Evolutionary conservation across 345 rosid species (phyloP).

Genomic region (Aquilaria sinensis): DNA sequence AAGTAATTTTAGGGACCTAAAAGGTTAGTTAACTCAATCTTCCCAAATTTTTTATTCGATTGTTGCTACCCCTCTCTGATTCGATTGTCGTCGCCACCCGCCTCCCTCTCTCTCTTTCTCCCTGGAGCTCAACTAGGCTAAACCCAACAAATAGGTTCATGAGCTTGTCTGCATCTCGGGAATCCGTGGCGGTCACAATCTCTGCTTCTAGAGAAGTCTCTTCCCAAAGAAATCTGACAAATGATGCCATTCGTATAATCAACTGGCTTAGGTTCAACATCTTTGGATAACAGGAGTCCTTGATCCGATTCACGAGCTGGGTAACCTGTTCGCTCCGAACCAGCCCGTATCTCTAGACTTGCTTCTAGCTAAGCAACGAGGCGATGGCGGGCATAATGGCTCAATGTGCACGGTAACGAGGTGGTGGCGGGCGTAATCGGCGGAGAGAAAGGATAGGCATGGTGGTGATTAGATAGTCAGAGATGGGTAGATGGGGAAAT

Average conservation of each 20-base stretch:
- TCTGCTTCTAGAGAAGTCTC: not conserved
- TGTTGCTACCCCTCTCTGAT: too few relatives aligned
- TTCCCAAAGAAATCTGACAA: conserved; percentile 17
- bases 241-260: conserved; percentile 9
- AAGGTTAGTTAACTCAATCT: too few relatives aligned
- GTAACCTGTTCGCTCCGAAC: conserved; percentile 15
- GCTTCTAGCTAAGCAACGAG: conserved; percentile 9
- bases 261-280: conserved; percentile 9
- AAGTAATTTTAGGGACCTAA: too few relatives aligned
- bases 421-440: too few relatives aligned
- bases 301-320: conserved; percentile 6
- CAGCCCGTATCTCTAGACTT: conserved; percentile 9
- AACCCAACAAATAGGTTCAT: not conserved
- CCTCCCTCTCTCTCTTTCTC: too few relatives aligned
- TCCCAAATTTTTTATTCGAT: too few relatives aligned
- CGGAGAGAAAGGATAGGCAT: too few relatives aligned
- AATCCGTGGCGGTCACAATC: conserved; percentile 13
- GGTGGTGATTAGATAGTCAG: too few relatives aligned
- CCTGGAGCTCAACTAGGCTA: not conserved
- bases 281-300: not conserved
- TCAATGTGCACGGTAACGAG: too few relatives aligned
- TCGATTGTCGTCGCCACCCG: too few relatives aligned
- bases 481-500: too few relatives aligned
- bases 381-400: too few relatives aligned
- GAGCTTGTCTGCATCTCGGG: not conserved